Evolutionary conservation across 164 flowering plant genomes (phyloP).

Genomic region (Liriodendron chinense): DNA sequence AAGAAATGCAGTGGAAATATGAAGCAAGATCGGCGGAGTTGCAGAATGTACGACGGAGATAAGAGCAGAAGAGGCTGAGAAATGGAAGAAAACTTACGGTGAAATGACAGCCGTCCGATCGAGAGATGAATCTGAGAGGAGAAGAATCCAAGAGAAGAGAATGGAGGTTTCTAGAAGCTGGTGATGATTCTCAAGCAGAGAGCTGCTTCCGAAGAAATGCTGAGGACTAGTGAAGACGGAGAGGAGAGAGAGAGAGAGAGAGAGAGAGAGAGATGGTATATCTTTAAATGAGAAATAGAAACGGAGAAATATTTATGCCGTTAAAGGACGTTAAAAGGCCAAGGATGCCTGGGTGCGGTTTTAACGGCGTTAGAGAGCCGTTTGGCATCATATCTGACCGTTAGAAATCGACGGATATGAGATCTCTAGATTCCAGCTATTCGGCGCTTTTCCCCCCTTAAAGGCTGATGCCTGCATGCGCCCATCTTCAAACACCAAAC

Average conservation of each 20-base stretch:
- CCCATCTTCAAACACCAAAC: too few relatives aligned
- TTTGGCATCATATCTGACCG: slow-evolving; percentile 3
- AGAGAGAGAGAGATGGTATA: not conserved
- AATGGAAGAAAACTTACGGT: not conserved
- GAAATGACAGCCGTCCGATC: slow-evolving; percentile 1
- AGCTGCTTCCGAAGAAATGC: not conserved
- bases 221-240: too few relatives aligned
- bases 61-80: not conserved
- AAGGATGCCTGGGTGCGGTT: not conserved
- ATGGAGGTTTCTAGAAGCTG: not conserved
- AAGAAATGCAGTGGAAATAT: not conserved
- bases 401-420: slow-evolving; percentile 2
- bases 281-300: not conserved
- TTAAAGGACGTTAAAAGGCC: not conserved
- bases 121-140: not conserved
- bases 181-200: not conserved
- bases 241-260: not conserved
- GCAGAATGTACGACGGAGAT: not conserved
- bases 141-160: not conserved
- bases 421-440: not conserved
- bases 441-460: not conserved
- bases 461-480: not conserved
- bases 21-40: not conserved
- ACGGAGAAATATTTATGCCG: not conserved
- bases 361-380: slow-evolving; percentile 1